Conservation (phyloP, 2,329 filamentous ascomycete genomes). For the Bipolaris victoriae region DNA sequence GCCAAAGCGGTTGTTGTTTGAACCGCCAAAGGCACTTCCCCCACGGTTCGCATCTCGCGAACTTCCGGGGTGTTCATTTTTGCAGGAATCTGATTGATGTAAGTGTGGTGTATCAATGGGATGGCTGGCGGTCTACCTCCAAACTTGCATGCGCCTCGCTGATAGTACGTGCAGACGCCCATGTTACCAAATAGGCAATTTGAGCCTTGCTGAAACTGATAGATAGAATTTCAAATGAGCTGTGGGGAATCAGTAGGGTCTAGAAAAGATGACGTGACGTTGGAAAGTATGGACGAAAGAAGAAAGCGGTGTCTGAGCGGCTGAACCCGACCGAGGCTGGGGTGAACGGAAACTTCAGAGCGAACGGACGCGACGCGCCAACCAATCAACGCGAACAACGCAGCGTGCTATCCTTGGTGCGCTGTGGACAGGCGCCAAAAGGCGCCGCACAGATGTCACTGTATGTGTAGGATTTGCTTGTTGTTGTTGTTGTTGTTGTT, state of each 20-base stretch:
- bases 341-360: slow-evolving; percentile 21
- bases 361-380: slow-evolving; percentile 30
- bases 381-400: slow-evolving; percentile 21
- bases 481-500: background rate
- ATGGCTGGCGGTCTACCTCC: slow-evolving; percentile 59
- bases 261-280: slow-evolving; percentile 7
- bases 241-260: slow-evolving; percentile 21
- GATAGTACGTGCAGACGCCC: slow-evolving; percentile 68
- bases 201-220: background rate
- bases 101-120: slow-evolving; percentile 4
- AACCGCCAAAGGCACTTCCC: slow-evolving; percentile 33
- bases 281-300: slow-evolving; percentile 11
- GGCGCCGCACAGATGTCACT: slow-evolving; percentile 13
- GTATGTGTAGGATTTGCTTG: slow-evolving; percentile 3
- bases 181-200: slow-evolving; percentile 29
- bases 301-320: slow-evolving; percentile 10
- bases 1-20: slow-evolving; percentile 60
- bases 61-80: slow-evolving; percentile 63
- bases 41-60: slow-evolving; percentile 35
- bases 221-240: slow-evolving; percentile 14
- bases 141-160: slow-evolving; percentile 68
- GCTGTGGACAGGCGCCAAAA: slow-evolving; percentile 10
- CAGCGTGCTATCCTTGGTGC: slow-evolving; percentile 6
- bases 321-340: slow-evolving; percentile 13
- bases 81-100: slow-evolving; percentile 60